Evolutionary conservation across 2,329 filamentous ascomycete species (phyloP), one percentile per base, ranked within the genome.

Genomic region (Endocalyx cinctus): DNA sequence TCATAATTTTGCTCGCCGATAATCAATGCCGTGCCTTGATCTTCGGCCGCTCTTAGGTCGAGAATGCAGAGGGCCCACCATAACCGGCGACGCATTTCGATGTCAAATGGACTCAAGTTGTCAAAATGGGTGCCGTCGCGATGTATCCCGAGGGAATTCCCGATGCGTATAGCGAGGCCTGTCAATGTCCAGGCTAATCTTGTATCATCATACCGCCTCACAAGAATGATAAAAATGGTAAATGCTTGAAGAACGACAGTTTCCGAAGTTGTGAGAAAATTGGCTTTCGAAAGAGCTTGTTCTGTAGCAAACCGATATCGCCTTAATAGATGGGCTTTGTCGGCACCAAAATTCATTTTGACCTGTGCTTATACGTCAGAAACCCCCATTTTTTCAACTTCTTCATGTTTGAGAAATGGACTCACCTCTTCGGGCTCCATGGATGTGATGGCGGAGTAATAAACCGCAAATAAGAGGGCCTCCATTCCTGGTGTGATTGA

Each of bases 401-500:
- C 13, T 15, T n/a, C 13, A 4, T 15, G 18, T 5, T 18, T 14
- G 17, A 41, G 6, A 33, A 23, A 17, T 23, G 4, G 20, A 18
- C 54, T 45, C 48, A 77, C 79, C 59, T 79, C 74, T 2, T 73
- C 67, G n/a, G 76, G 67, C 20, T 76, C 73, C 34, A 84, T 65
- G 0, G 74, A 79, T 4, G 68, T 72, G 16, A 79, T 66, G 4
- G 75, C 72, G 2, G 67, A 66, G 30, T 72, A 77, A 47, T 79
- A 80, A 18, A 81, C 69, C 35, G 76, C 60, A 48, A 84, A 84
- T 48, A 82, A 67, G 10, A 86, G 57, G 1, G 79, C 77, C 48
- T 83, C 77, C 5, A 78, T 62, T 0, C 62, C 64, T 1, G 73
- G 67, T 0, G 64, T 68, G 2, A 87, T 64, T 19, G 66, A 74